Conservation (phyloP, 176 grass and related monocot genomes). For the Lolium rigidum region DNA sequence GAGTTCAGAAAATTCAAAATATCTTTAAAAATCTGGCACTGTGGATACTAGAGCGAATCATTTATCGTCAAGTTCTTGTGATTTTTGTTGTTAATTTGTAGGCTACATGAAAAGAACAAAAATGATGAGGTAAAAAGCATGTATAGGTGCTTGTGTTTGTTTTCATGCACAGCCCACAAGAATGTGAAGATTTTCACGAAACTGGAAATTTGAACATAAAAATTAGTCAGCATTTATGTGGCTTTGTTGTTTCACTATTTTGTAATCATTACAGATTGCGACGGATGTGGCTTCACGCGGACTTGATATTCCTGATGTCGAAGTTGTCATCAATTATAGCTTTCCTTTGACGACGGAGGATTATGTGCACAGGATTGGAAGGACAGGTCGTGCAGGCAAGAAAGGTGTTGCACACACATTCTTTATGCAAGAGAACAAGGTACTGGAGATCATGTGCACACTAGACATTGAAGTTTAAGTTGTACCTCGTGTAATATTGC, state of each 20-base stretch:
- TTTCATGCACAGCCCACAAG: not conserved
- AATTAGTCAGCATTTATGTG: slow-evolving; percentile 3
- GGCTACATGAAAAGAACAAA: not conserved
- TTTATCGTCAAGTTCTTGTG: not conserved
- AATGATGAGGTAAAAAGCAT: not conserved
- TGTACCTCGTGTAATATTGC: slow-evolving; percentile 25
- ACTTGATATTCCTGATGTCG: slow-evolving; percentile 98
- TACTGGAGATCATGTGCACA: slow-evolving; percentile 28
- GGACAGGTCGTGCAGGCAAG: slow-evolving; percentile 92
- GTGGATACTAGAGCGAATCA: slow-evolving; percentile 4
- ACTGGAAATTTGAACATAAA: slow-evolving; percentile 3
- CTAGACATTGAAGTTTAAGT: not conserved
- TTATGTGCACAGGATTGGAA: slow-evolving; percentile 96
- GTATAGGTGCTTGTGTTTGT: not conserved
- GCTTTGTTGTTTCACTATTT: slow-evolving; percentile 23
- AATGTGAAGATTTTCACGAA: slow-evolving; percentile 11
- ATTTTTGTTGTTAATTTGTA: slow-evolving; percentile 16
- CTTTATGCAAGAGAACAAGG: slow-evolving; percentile 93
- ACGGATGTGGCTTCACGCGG: slow-evolving; percentile 96
- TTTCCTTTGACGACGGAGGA: slow-evolving; percentile 98
- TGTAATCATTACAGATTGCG: slow-evolving; percentile 71
- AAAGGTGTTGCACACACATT: slow-evolving; percentile 98
- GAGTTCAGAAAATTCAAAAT: not conserved
- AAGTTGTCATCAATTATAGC: slow-evolving; percentile 98
- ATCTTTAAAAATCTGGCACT: not conserved